Evolutionary conservation across 2,329 filamentous ascomycete species (phyloP).

Genomic region (Fragosphaeria purpurea): DNA sequence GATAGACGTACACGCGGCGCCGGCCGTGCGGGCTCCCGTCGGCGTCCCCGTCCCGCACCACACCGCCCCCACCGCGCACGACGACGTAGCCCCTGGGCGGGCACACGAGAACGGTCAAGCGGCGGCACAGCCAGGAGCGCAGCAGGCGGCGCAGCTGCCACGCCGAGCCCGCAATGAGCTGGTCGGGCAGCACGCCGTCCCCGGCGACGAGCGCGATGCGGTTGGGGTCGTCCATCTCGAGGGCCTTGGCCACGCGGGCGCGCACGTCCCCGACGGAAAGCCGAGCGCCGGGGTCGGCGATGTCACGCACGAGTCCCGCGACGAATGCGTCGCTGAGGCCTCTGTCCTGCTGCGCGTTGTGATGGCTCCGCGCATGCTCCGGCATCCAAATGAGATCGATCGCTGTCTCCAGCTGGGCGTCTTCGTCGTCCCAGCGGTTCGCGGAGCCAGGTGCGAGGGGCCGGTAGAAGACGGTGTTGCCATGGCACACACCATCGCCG

Average conservation of each 20-base stretch:
- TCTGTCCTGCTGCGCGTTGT: too few species aligned
- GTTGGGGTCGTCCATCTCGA: constrained; percentile 17
- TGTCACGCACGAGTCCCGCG: not conserved
- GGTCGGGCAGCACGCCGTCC: constrained; percentile 21
- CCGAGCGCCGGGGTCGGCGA: not conserved
- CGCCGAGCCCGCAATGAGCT: constrained; percentile 20
- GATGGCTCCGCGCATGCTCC: too few species aligned
- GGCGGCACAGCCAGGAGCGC: constrained; percentile 22
- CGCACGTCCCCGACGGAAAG: not conserved
- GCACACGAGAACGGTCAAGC: constrained; percentile 19
- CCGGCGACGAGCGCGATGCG: constrained; percentile 20
- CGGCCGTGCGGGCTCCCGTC: not conserved
- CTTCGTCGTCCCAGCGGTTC: too few species aligned
- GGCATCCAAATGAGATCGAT: too few species aligned
- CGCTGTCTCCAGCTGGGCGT: too few species aligned
- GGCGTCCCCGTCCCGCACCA: constrained; percentile 5
- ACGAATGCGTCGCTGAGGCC: not conserved
- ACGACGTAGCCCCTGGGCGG: constrained; percentile 17
- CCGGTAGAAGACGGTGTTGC: too few species aligned
- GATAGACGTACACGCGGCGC: too few species aligned
- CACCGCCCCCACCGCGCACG: constrained; percentile 14
- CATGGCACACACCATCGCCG: too few species aligned
- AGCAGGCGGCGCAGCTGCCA: constrained; percentile 22
- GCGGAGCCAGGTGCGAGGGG: too few species aligned
- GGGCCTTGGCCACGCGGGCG: not conserved